Evolutionary conservation across 2,329 filamentous ascomycete genomes (phyloP).

Genomic region (Mycocentrospora acerina): DNA sequence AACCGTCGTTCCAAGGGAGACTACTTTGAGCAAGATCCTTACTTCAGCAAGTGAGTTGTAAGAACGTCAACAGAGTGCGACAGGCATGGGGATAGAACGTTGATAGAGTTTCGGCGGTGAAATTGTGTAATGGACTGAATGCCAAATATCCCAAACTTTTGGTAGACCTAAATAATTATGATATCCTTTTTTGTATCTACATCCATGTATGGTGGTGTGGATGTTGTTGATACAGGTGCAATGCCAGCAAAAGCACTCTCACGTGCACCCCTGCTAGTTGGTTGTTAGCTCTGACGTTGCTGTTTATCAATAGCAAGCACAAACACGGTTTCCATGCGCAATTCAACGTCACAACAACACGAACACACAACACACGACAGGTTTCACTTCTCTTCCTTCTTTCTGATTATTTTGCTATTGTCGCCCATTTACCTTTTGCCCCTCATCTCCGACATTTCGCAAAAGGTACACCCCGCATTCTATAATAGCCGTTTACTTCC

Average conservation of each 20-base stretch:
- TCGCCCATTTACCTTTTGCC: too few species aligned
- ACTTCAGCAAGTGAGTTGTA: conserved; percentile 24
- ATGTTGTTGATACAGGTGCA: too few species aligned
- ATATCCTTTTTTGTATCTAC: not conserved
- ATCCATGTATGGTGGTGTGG: too few species aligned
- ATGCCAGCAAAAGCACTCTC: not conserved
- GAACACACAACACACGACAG: conserved; percentile 5
- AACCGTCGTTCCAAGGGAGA: conserved; percentile 22
- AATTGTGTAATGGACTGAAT: conserved; percentile 8
- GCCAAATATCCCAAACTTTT: conserved; percentile 23
- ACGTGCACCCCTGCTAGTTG: conserved; percentile 4
- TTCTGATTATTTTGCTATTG: not conserved
- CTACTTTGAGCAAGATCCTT: conserved; percentile 35
- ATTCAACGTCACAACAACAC: conserved; percentile 6
- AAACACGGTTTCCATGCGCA: conserved; percentile 9
- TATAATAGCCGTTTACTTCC: conserved; percentile 17
- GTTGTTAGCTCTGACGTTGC: not conserved
- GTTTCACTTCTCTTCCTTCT: conserved; percentile 2
- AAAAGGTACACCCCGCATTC: conserved; percentile 16
- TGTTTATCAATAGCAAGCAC: conserved; percentile 4
- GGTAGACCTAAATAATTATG: conserved; percentile 16
- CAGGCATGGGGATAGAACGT: not conserved
- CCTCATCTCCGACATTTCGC: not conserved
- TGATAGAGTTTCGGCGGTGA: conserved; percentile 3
- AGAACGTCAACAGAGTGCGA: too few species aligned